Percentiles rank a stretch among this genome's conserved stretches.
phyloP scores from a whole-genome alignment of 805 yeast species.

The Nakazawaea sp. region DNA sequence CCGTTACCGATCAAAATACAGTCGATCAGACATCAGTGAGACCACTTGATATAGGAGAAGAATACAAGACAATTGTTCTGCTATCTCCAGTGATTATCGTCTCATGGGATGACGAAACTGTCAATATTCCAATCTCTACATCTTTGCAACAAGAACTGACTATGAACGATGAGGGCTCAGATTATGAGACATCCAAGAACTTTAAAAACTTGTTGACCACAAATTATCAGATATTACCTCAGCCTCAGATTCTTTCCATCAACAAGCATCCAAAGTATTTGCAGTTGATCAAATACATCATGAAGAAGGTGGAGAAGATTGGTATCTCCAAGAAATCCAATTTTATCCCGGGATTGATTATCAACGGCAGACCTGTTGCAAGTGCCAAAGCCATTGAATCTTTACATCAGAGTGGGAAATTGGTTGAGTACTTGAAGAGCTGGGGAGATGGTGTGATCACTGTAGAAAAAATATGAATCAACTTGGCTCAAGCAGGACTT shows the following conservation, averaged over 20 bases:
- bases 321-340: conserved; percentile 15
- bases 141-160: too few relatives aligned
- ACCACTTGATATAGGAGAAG: conserved; percentile 16
- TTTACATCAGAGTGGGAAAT: conserved; percentile 17
- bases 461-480: conserved; percentile 14
- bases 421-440: conserved; percentile 19
- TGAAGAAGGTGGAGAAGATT: conserved; percentile 11
- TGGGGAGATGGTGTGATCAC: conserved; percentile 25
- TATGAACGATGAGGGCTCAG: conserved; percentile 2
- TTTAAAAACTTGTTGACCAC: conserved; percentile 17
- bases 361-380: conserved; percentile 28
- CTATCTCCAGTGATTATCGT: conserved; percentile 23
- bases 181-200: conserved; percentile 10
- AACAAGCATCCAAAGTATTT: conserved; percentile 25
- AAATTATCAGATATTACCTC: conserved; percentile 24
- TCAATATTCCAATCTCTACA: conserved; percentile 10
- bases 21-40: too few relatives aligned
- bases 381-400: conserved; percentile 21
- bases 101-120: conserved; percentile 18
- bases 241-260: conserved; percentile 25
- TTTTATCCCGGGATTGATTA: conserved; percentile 25
- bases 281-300: conserved; percentile 21
- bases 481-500: not conserved
- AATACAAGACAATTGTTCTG: conserved; percentile 27
- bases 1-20: conserved; percentile 7